Base-by-base conservation (phyloP, 2,329 filamentous ascomycete species). In the Xylaria multiplex region DNA sequence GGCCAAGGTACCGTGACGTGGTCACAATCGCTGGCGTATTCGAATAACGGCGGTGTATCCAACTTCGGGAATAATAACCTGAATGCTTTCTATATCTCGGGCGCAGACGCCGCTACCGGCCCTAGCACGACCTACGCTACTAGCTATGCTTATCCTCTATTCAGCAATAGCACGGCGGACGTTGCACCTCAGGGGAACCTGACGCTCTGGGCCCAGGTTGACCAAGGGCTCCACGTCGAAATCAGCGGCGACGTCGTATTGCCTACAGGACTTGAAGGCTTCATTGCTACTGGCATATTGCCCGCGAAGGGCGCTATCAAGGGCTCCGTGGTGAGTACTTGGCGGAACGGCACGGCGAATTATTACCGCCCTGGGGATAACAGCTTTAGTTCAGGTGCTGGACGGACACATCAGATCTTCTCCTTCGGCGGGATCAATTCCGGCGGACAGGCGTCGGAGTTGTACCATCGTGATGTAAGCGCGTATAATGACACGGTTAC, bases 261-360 rank as follows among this genome's bases (percentile, higher is more conserved):
- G 57, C 86, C 89, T 0, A 87, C 83, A 0, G 88, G 87, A 1
- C 77, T 90, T 2, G 86, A 90, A 69, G 85, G 84, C 0, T 90
- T 90, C 69, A 71, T 78, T 27, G 64, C 76, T 3, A 53, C 79
- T 62, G 63, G 73, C 56, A 32, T 77, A 24, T 45, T 79, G 66
- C 53, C 74, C 42, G 75, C 67, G 59, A 19, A 6, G 37, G 11
- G 2, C 30, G 19, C 19, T 4, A 14, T 45, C 37, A 53, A 52
- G 59, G 77, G 70, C 37, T 74, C 75, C 8, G 69, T 68, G 2
- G 73, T 88, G 9, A 75, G 72, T 1, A 91, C 88, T 0, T 82
- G 74, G 46, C 85, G 89, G 68, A 85, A 86, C 45, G 88, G 88
- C 37, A 84, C 81, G 5, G 89, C 88, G 5, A 77, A 74, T 35